A percentile compares a stretch with the other conserved stretches of the same genome.
phyloP scores from a whole-genome alignment of 352 stramenopile genomes.

The Globisporangium alternatum region DNA sequence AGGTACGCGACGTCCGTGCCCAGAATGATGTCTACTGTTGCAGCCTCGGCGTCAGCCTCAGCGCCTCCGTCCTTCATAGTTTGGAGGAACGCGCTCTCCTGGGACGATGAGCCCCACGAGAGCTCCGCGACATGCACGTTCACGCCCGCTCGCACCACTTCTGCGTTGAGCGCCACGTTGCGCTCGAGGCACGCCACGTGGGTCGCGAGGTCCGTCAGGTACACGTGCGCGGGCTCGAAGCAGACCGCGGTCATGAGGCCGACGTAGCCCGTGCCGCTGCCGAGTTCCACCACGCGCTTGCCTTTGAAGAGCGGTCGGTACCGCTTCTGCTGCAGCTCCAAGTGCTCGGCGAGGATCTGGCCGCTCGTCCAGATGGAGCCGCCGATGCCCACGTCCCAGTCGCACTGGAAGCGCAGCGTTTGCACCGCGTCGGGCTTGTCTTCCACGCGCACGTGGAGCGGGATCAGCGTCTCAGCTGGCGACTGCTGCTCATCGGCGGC shows the following conservation, averaged over 20 bases:
- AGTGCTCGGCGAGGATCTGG: constrained; percentile 59
- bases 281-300: constrained; percentile 69
- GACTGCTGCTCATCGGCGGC: background rate
- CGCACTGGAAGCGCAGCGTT: constrained; percentile 65
- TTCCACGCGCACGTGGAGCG: constrained; percentile 44
- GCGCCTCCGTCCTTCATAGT: background rate
- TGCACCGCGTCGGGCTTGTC: constrained; percentile 18
- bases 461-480: constrained; percentile 27
- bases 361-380: constrained; percentile 83
- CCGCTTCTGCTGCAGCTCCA: constrained; percentile 44
- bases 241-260: constrained; percentile 60
- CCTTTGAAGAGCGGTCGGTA: constrained; percentile 57
- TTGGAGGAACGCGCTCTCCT: constrained; percentile 43
- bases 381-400: constrained; percentile 81
- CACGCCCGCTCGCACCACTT: constrained; percentile 25
- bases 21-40: constrained; percentile 62
- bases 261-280: constrained; percentile 76
- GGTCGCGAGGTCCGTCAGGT: constrained; percentile 61
- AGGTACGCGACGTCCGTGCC: constrained; percentile 82
- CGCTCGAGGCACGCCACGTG: constrained; percentile 57
- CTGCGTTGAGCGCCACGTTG: constrained; percentile 55
- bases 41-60: constrained; percentile 3
- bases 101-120: constrained; percentile 41
- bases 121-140: constrained; percentile 57
- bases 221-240: constrained; percentile 54